Conservation (phyloP, 768 basidiomycete species). For the Mycena capillaripes region DNA sequence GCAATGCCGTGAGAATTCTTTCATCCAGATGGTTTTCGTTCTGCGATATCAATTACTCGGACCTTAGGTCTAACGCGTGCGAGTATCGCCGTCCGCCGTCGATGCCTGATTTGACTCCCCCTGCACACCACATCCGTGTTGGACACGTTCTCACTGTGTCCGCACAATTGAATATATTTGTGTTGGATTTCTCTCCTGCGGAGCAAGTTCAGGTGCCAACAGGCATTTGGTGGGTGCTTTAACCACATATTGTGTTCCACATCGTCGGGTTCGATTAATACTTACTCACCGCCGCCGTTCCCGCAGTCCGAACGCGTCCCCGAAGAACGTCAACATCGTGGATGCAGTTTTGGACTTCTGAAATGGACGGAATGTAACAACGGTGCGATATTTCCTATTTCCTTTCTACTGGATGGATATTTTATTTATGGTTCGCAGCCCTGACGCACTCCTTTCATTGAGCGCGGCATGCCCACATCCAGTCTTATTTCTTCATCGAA, state of each 20-base stretch:
- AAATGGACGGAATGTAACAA: not conserved
- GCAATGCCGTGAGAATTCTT: not conserved
- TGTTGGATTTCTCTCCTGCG: not conserved
- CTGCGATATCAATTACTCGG: not conserved
- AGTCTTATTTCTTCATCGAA: no score
- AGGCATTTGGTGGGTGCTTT: not conserved
- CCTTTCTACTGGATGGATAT: no score
- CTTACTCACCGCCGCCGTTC: not conserved
- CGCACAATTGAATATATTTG: not conserved
- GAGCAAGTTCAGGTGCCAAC: no score
- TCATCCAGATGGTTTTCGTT: not conserved
- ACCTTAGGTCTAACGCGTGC: not conserved
- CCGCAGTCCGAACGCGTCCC: not conserved
- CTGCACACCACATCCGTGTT: not conserved
- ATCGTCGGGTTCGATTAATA: not conserved
- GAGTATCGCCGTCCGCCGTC: not conserved
- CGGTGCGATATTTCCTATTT: no score
- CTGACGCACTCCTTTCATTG: no score
- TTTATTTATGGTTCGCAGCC: not conserved
- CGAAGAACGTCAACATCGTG: not conserved
- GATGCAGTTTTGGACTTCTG: not conserved
- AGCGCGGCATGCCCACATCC: not conserved
- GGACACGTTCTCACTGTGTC: not conserved
- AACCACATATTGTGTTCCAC: not conserved
- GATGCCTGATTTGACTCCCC: not conserved